Percentiles rank a stretch among this genome's conserved stretches.
These are phyloP conservation scores for Alternaria rosae DNA, from an alignment of 2,329 filamentous ascomycete species.

Conservation along the genomic window DNA sequence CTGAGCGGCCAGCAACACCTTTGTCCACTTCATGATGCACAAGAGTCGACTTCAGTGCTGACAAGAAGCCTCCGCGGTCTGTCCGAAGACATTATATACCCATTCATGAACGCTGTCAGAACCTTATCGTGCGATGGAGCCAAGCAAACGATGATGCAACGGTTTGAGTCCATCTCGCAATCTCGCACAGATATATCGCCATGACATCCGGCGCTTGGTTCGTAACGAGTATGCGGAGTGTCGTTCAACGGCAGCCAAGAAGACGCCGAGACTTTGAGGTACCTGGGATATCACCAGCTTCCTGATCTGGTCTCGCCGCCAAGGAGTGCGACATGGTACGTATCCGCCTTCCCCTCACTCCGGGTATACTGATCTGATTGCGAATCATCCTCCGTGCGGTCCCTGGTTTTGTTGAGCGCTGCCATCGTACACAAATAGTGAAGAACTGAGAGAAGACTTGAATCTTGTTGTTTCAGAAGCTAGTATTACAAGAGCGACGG, in stretches of 20 bases:
- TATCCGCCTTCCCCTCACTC: conserved; percentile 20
- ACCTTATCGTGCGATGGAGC: conserved; percentile 1
- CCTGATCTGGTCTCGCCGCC: conserved; percentile 25
- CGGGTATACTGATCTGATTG: neutral
- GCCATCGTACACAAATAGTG: neutral
- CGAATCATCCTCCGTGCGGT: neutral
- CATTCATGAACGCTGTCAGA: neutral
- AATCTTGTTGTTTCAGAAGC: fast-evolving
- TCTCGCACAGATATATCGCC: neutral
- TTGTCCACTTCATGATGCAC: conserved; percentile 19
- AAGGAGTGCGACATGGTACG: conserved; percentile 23
- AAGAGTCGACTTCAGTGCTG: neutral
- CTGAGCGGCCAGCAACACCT: conserved; percentile 15
- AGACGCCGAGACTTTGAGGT: conserved; percentile 11
- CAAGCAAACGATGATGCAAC: conserved; percentile 9
- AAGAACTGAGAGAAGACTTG: neutral
- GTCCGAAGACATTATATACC: neutral
- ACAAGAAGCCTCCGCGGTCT: neutral
- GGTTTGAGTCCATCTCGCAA: neutral
- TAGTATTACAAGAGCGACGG: fast-evolving
- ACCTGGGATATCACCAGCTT: conserved; percentile 21
- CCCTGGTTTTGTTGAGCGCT: neutral
- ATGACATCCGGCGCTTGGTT: neutral
- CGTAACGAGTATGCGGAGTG: conserved; percentile 6
- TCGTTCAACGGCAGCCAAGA: conserved; percentile 13